These are phyloP conservation scores for Kalmanozyma brasiliensis DNA, from an alignment of 1,284 basidiomycete genomes.

Conservation along the genomic window DNA sequence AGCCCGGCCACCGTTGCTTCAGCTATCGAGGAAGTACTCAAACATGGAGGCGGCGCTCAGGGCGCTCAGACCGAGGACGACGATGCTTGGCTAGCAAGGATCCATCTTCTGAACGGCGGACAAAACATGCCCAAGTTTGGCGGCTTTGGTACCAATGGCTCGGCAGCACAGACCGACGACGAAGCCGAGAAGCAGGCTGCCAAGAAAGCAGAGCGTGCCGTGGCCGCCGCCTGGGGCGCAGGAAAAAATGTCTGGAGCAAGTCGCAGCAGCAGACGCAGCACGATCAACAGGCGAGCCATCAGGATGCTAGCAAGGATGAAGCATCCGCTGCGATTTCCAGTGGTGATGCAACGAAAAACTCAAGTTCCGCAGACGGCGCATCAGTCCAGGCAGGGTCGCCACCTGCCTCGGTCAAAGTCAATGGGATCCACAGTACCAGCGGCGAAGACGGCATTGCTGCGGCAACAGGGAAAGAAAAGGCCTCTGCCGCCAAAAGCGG, in stretches of 20 bases:
- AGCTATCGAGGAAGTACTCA: slow-evolving; percentile 42
- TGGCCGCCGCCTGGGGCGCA: slow-evolving; percentile 48
- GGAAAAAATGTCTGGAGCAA: slow-evolving; percentile 48
- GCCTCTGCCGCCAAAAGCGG: background rate
- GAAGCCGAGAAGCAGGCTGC: slow-evolving; percentile 37
- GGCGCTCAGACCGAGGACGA: slow-evolving; percentile 44
- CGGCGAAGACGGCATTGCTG: background rate
- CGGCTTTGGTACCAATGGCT: slow-evolving; percentile 30
- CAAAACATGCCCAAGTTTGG: slow-evolving; percentile 51
- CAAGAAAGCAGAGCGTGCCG: slow-evolving; percentile 48
- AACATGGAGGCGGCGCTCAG: slow-evolving; percentile 25
- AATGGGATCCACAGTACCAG: background rate
- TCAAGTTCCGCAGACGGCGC: background rate
- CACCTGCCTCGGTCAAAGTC: background rate
- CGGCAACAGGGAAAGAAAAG: background rate
- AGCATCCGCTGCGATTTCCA: background rate
- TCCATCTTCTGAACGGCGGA: slow-evolving; percentile 63
- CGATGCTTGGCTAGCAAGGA: slow-evolving; percentile 60
- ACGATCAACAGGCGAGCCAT: too few species aligned
- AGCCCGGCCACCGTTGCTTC: slow-evolving; percentile 46
- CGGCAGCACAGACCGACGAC: slow-evolving; percentile 17
- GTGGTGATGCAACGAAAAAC: background rate
- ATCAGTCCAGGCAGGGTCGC: background rate
- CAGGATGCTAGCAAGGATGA: slow-evolving; percentile 1
- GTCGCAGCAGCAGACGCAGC: slow-evolving; percentile 26